A percentile compares a stretch with the other conserved stretches of the same genome.
Evolutionary conservation across 306 rosid genomes (phyloP).

Genomic region (Vachellia pachyceras): DNA sequence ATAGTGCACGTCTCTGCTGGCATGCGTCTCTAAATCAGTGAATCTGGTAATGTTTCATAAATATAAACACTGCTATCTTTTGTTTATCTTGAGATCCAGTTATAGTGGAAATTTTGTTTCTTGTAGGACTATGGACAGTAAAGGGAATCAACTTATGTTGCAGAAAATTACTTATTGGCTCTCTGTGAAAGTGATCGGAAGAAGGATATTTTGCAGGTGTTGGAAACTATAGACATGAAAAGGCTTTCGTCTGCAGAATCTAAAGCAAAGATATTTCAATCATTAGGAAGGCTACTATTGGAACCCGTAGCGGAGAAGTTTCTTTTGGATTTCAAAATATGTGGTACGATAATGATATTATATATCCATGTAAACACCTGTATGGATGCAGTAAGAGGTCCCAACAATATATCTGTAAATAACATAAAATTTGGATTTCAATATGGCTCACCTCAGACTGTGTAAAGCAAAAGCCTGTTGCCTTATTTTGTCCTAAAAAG

Average conservation of each 20-base stretch:
- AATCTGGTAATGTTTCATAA: slow-evolving; percentile 18
- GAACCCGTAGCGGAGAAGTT: slow-evolving; percentile 70
- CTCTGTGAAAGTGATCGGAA: slow-evolving; percentile 76
- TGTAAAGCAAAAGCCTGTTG: neutral
- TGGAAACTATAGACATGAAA: slow-evolving; percentile 64
- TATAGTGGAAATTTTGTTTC: slow-evolving; percentile 33
- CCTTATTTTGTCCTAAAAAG: slow-evolving; percentile 28
- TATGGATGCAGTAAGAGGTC: slow-evolving; percentile 31
- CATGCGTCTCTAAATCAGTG: slow-evolving; percentile 32
- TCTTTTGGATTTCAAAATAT: slow-evolving; percentile 58
- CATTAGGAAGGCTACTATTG: slow-evolving; percentile 71
- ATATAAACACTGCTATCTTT: slow-evolving; percentile 21
- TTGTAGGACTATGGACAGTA: slow-evolving; percentile 29
- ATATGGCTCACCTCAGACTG: neutral
- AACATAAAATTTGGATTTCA: neutral
- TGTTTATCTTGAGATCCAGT: slow-evolving; percentile 8
- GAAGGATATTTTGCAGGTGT: slow-evolving; percentile 63
- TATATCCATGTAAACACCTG: slow-evolving; percentile 29
- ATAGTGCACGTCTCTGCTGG: slow-evolving; percentile 32
- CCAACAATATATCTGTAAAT: neutral
- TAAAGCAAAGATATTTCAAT: slow-evolving; percentile 57
- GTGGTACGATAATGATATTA: slow-evolving; percentile 55
- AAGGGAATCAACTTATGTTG: slow-evolving; percentile 45
- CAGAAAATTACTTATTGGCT: slow-evolving; percentile 83
- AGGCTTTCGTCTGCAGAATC: slow-evolving; percentile 51